Evolutionary conservation across 2,329 filamentous ascomycete species (phyloP).

Genomic region (Colletotrichum musicola): DNA sequence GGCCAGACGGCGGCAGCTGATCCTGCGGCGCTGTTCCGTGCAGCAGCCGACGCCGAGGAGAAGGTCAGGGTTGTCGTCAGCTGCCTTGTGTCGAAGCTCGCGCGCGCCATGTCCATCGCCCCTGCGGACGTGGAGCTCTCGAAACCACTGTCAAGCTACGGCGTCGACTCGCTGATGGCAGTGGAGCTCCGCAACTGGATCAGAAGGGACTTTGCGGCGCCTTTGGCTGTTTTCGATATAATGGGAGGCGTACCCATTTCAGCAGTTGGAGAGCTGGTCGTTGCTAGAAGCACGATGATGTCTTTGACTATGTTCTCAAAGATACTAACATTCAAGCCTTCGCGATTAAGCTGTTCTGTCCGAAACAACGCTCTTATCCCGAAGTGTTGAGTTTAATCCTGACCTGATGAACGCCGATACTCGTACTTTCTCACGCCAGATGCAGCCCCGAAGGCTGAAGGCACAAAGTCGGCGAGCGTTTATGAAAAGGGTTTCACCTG

Average conservation of each 20-base stretch:
- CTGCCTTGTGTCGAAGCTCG: conserved; percentile 44
- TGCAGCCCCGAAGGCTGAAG: no score
- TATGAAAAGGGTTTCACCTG: no score
- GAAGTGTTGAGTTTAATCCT: no score
- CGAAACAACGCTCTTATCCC: no score
- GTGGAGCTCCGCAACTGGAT: conserved; percentile 49
- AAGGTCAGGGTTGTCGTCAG: conserved; percentile 38
- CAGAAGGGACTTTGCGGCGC: conserved; percentile 42
- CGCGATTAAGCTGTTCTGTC: no score
- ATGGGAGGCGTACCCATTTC: conserved; percentile 1
- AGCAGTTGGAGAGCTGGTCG: background rate
- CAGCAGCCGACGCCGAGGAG: background rate
- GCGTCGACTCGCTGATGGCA: conserved; percentile 48
- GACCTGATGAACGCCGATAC: no score
- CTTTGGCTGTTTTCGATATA: conserved; percentile 39
- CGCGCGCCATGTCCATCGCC: conserved; percentile 7
- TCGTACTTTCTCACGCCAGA: no score
- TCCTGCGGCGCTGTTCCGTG: background rate
- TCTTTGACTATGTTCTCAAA: no score
- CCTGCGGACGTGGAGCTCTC: conserved; percentile 42
- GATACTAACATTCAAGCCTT: no score
- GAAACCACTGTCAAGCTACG: conserved; percentile 42
- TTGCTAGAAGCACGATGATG: background rate
- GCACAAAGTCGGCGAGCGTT: no score
- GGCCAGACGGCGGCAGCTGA: background rate